Base-by-base conservation (phyloP, 1,284 basidiomycete genomes). In the Ganoderma multipileum region DNA sequence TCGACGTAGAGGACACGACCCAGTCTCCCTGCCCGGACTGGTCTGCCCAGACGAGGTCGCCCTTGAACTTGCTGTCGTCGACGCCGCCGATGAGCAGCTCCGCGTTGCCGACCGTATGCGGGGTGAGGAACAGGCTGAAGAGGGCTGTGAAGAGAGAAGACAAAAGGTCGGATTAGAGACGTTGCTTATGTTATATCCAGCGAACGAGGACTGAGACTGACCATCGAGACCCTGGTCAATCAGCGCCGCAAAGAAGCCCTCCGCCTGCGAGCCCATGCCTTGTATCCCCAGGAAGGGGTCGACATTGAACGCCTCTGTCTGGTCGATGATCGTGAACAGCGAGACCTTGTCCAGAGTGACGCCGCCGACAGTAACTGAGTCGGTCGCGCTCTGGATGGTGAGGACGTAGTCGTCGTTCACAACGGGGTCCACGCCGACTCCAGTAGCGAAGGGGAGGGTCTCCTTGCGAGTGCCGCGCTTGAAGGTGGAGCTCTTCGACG, bases 201-300 rank as follows among this genome's bases (percentile, higher is more conserved):
- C 28, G 30, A 41, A 28, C 6, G 20, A 23, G 3, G 20, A 58
- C 38, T 20, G 26, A 26, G 26, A 70, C 81, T 75, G 70, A 86
- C 85, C 81, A 39, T 85, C 84, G 57, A 88, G 79, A 5, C 87
- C 87, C 72, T 86, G 79, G 47, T 74, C 76, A 20, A 85, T 78
- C 54, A 88, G 79, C 59, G 79, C 79, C 0, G 80, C 81, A 71
- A 88, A 87, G 72, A 87, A 82, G n/a, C 86, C 85, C 72, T 82
- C 78, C 9, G 83, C 83, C 26, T 75, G 76, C 16, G 86, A 80
- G 63, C 82, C 78, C 83, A 87, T 83, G 66, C 86, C 86, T 76
- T 85, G 83, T 68, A 87, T 87, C 9, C 86, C 86, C 71, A 84
- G 84, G 80, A 87, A 88, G 2, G 86, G 86, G 76, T 88, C 84